Conservation (phyloP, 2,329 filamentous ascomycete genomes). For the Cytospora chrysosperma region DNA sequence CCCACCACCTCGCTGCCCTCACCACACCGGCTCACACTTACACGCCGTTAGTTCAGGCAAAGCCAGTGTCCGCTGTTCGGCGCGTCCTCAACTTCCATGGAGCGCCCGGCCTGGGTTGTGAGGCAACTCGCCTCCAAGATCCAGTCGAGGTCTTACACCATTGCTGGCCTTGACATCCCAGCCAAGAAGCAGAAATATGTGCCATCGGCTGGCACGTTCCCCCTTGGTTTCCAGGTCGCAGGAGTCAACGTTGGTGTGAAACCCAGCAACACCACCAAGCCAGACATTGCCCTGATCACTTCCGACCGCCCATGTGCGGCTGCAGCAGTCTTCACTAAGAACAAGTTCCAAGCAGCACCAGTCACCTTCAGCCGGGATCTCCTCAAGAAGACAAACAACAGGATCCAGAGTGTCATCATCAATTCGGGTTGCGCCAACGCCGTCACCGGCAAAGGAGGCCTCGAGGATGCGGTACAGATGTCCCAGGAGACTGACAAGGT, state of each 20-base stretch:
- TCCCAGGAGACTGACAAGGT: slow-evolving; percentile 70
- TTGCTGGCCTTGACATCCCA: slow-evolving; percentile 50
- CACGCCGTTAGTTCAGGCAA: neutral
- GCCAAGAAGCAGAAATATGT: slow-evolving; percentile 87
- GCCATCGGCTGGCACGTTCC: slow-evolving; percentile 80
- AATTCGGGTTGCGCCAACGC: slow-evolving; percentile 98
- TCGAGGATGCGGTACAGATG: slow-evolving; percentile 88
- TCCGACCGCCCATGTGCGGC: slow-evolving; percentile 84
- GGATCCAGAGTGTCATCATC: slow-evolving; percentile 79
- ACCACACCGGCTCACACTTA: neutral
- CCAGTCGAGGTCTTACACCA: slow-evolving; percentile 28
- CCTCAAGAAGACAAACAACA: slow-evolving; percentile 65
- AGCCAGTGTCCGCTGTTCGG: neutral
- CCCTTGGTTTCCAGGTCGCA: slow-evolving; percentile 82
- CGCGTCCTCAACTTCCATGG: slow-evolving; percentile 14
- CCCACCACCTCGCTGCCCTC: neutral
- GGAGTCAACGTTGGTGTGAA: slow-evolving; percentile 93
- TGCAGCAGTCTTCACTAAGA: slow-evolving; percentile 94
- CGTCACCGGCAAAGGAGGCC: slow-evolving; percentile 85
- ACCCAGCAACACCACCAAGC: slow-evolving; percentile 84
- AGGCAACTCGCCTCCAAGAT: slow-evolving; percentile 28
- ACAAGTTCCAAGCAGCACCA: slow-evolving; percentile 96
- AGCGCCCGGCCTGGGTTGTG: slow-evolving; percentile 22
- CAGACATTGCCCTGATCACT: slow-evolving; percentile 84
- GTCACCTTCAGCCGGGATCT: slow-evolving; percentile 81